Conservation (phyloP, 2,329 filamentous ascomycete genomes). For the Aspergillus ibericus region DNA sequence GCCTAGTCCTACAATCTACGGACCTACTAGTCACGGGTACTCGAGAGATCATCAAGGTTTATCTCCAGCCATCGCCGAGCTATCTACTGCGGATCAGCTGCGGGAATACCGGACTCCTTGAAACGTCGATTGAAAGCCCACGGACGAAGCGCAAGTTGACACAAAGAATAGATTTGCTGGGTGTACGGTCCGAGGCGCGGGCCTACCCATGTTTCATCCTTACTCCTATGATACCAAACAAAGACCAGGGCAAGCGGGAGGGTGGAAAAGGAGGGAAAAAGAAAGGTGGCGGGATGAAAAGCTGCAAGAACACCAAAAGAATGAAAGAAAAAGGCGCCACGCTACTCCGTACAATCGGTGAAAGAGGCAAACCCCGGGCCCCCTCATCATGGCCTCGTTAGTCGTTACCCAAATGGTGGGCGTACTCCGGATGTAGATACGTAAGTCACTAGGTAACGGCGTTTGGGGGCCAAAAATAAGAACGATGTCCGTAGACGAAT, state of each 20-base stretch:
- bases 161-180: neutral
- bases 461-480: neutral
- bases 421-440: neutral
- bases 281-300: neutral
- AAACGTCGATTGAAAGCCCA: neutral
- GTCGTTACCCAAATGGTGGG: no score
- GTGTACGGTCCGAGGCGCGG: slow-evolving; percentile 5
- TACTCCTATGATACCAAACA: neutral
- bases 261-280: neutral
- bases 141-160: neutral
- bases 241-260: neutral
- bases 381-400: neutral
- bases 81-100: neutral
- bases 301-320: neutral
- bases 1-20: neutral
- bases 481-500: neutral
- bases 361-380: no score
- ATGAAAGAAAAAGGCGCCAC: neutral
- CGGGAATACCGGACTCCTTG: neutral
- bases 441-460: neutral
- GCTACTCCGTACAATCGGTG: no score
- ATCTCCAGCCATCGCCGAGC: neutral
- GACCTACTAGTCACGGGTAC: neutral
- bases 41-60: no score
- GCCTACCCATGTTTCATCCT: neutral